phyloP scores from a whole-genome alignment of 2,329 filamentous ascomycete genomes.

The Metarhizium album region DNA sequence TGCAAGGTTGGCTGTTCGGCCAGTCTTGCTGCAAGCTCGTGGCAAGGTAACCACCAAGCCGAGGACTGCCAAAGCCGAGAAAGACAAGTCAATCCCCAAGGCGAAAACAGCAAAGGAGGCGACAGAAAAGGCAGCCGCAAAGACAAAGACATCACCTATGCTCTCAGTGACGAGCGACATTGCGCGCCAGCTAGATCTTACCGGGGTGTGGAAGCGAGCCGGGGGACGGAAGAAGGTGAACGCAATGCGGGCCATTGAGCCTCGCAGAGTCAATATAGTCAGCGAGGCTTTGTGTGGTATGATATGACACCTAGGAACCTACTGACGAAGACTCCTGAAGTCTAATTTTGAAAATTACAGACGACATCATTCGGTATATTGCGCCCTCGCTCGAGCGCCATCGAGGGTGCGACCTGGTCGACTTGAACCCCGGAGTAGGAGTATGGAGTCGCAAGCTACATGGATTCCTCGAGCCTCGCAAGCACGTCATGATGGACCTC shows the following conservation, averaged over 20 bases:
- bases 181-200: constrained; percentile 16
- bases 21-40: constrained; percentile 4
- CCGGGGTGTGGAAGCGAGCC: constrained; percentile 16
- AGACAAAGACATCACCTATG: constrained; percentile 8
- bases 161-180: constrained; percentile 10
- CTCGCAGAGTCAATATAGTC: constrained; percentile 40
- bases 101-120: not conserved
- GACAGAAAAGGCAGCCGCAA: not conserved
- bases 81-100: not conserved
- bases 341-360: constrained; percentile 24
- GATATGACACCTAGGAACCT: constrained; percentile 11
- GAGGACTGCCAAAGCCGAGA: not conserved
- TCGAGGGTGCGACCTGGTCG: constrained; percentile 72
- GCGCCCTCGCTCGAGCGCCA: constrained; percentile 57
- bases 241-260: constrained; percentile 12
- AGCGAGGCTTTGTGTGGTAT: constrained; percentile 39
- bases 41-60: constrained; percentile 2
- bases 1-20: constrained; percentile 6
- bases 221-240: constrained; percentile 8
- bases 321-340: not conserved
- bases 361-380: constrained; percentile 62
- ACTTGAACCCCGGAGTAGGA: constrained; percentile 72
- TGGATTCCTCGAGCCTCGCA: constrained; percentile 62
- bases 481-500: constrained; percentile 75
- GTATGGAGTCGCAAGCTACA: constrained; percentile 72